These are phyloP conservation scores for Castanea mollissima DNA, from an alignment of 306 rosid genomes.

Conservation along the genomic window DNA sequence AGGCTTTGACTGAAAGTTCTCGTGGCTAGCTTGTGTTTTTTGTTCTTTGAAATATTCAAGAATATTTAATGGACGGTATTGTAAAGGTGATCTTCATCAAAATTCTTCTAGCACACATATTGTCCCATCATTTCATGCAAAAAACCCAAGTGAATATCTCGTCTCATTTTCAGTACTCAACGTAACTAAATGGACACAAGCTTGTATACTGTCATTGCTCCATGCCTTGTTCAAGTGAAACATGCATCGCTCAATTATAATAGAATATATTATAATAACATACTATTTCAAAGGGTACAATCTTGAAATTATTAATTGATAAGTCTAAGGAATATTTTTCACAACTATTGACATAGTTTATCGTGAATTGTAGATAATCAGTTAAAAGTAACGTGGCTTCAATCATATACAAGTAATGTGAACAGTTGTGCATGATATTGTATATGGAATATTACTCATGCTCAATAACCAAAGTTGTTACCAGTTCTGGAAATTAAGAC, in stretches of 20 bases:
- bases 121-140: constrained; percentile 6
- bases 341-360: too few relatives aligned
- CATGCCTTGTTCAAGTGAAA: not conserved
- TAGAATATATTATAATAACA: too few relatives aligned
- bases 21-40: not conserved
- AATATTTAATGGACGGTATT: not conserved
- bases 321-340: too few relatives aligned
- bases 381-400: too few relatives aligned
- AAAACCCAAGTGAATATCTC: constrained; percentile 5
- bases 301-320: too few relatives aligned
- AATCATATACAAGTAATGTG: too few relatives aligned
- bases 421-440: too few relatives aligned
- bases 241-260: not conserved
- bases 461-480: too few relatives aligned
- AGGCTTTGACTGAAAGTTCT: not conserved
- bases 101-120: not conserved
- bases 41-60: not conserved
- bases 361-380: too few relatives aligned
- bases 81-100: constrained; percentile 22
- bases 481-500: too few relatives aligned
- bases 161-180: not conserved
- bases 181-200: constrained; percentile 10
- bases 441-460: too few relatives aligned
- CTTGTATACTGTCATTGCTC: constrained; percentile 17
- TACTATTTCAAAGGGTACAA: too few relatives aligned